Conservation (phyloP, 2,329 filamentous ascomycete species). For the Simplicillium sp. region DNA sequence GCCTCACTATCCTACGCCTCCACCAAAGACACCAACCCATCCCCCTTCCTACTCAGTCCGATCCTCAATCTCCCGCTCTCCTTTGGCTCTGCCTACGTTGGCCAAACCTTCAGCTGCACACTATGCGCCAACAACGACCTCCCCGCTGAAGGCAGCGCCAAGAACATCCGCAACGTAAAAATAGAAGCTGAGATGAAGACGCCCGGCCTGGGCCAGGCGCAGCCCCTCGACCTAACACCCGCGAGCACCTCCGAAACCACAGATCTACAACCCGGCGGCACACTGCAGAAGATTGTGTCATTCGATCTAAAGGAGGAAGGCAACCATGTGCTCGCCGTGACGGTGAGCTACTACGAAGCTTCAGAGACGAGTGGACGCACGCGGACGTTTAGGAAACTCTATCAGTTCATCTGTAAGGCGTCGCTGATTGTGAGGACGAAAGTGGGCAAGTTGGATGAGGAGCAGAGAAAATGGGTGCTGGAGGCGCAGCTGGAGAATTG, state of each 20-base stretch:
- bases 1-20: conserved; percentile 66
- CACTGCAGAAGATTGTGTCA: conserved; percentile 70
- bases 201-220: conserved; percentile 48
- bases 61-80: conserved; percentile 77
- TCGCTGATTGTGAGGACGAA: conserved; percentile 89
- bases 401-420: conserved; percentile 91
- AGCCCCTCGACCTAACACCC: conserved; percentile 54
- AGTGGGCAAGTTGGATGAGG: conserved; percentile 48
- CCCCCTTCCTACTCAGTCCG: conserved; percentile 49
- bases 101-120: conserved; percentile 90
- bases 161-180: conserved; percentile 62
- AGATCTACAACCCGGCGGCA: conserved; percentile 53
- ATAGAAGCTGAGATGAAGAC: conserved; percentile 95
- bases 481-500: conserved; percentile 96
- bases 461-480: conserved; percentile 54
- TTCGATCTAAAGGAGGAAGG: conserved; percentile 93
- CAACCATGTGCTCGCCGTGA: conserved; percentile 86
- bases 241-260: conserved; percentile 5
- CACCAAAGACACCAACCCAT: conserved; percentile 33
- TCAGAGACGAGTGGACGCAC: conserved; percentile 60
- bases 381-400: conserved; percentile 86
- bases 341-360: conserved; percentile 88
- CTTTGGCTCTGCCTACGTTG: conserved; percentile 91
- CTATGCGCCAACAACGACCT: conserved; percentile 90
- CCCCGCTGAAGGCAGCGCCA: conserved; percentile 15